These are phyloP conservation scores for Purshia tridentata DNA, from an alignment of 306 rosid genomes.

Conservation along the genomic window DNA sequence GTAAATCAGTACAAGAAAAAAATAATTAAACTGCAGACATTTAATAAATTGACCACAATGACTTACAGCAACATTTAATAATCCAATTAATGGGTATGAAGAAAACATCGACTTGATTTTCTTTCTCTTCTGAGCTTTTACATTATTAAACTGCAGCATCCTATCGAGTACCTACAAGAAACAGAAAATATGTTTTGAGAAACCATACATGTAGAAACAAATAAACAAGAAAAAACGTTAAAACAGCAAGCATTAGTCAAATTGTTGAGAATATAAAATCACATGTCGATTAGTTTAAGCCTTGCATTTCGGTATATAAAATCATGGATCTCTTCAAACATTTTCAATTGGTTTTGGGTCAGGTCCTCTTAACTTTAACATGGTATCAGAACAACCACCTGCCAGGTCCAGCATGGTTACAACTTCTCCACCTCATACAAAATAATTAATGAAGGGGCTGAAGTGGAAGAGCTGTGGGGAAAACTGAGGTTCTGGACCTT, in stretches of 20 bases:
- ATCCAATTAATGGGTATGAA: conserved; percentile 64
- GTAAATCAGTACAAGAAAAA: background rate
- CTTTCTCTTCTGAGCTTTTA: conserved; percentile 21
- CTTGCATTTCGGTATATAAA: background rate
- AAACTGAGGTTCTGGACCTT: too few species aligned
- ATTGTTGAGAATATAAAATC: background rate
- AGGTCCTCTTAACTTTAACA: background rate
- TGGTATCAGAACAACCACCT: background rate
- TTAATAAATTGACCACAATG: conserved; percentile 2
- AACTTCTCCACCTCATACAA: background rate
- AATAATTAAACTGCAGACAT: background rate
- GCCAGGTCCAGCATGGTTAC: background rate
- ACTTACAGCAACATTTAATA: conserved; percentile 88
- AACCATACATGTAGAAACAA: conserved; percentile 16
- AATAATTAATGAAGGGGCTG: background rate
- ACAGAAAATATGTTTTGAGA: conserved; percentile 24
- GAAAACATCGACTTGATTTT: conserved; percentile 36
- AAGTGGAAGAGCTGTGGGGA: too few species aligned
- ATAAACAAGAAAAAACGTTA: conserved; percentile 7
- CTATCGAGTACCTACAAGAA: conserved; percentile 64
- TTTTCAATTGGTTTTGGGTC: background rate
- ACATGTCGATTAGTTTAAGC: background rate
- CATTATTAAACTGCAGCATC: conserved; percentile 60
- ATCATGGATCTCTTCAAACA: background rate
- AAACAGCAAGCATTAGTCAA: conserved; percentile 1